phyloP scores from a whole-genome alignment of 441 rosid species.

The Brassica hybrid region DNA sequence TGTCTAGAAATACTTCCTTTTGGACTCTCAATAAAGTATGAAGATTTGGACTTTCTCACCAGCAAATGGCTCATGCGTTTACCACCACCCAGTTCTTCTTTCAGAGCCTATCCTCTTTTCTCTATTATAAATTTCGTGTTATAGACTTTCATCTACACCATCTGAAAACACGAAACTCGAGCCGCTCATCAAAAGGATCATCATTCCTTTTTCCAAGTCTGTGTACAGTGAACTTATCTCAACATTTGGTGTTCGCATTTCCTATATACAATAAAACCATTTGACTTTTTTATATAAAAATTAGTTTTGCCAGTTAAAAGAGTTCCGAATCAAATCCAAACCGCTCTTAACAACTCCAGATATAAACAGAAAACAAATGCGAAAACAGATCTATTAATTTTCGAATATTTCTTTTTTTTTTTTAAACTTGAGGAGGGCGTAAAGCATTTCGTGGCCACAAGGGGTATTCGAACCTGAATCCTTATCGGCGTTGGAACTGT shows the following conservation, averaged over 20 bases:
- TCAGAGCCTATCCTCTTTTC: neutral
- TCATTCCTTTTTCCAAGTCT: neutral
- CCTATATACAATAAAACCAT: neutral
- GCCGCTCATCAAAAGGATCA: neutral
- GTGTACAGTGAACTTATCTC: neutral
- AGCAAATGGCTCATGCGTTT: neutral
- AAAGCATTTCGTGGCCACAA: too few relatives aligned
- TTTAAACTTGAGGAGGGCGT: too few relatives aligned
- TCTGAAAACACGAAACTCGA: neutral
- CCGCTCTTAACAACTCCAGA: constrained; percentile 6
- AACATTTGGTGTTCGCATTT: neutral
- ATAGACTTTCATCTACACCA: neutral
- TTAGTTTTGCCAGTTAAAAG: too few relatives aligned
- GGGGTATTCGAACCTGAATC: too few relatives aligned
- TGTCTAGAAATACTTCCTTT: neutral
- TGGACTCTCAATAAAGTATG: neutral
- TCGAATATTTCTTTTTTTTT: neutral
- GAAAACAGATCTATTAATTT: neutral
- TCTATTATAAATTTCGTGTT: neutral
- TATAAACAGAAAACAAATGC: neutral
- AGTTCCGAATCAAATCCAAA: neutral
- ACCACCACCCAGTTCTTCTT: neutral
- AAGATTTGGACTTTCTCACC: neutral
- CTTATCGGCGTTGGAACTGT: too few relatives aligned
- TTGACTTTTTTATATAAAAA: neutral